Base-by-base conservation (phyloP, 768 basidiomycete species). In the Lactarius indigo region DNA sequence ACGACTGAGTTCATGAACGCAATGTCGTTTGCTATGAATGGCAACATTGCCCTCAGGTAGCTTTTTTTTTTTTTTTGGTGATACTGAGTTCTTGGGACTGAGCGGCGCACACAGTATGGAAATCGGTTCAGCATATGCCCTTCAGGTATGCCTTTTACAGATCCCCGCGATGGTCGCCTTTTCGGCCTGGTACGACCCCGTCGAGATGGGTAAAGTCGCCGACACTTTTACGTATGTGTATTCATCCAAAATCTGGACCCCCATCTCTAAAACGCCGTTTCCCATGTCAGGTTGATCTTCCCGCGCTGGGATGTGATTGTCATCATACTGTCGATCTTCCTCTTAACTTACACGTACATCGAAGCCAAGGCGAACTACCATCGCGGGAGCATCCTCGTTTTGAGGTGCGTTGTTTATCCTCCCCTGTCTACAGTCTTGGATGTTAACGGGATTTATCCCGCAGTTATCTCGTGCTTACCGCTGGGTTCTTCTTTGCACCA, bases 1-100 rank as follows among this genome's bases (percentile, higher is more conserved):
- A 97, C 96, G 4, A 98, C 97, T 2, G 97, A 99, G 77, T 98
- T 99, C 76, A 97, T 97, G 94, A 98, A 98, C 74, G 97, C 97
- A 59, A 95, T 98, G 68, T 96, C 95, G 3, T 99, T 99, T 74
- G 96, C 97, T 31, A 77, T 99, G 68, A 92, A 97, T 73, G 96
- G 90, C 7, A 98, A 98, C 75, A 99, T 99, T 69, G 94, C 97
- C 2, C 78, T 99, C 30, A 95, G 94, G 96, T 94, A 39, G 71
- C 58, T 85, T 69, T 13, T 31, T 1, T 42, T 42, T 44, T 50
- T 5, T 30, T 3, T 1, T 26, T 9, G 42, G 35, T 35, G 35
- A 3, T 44, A 1, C n/a, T 9, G n/a, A 61, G 31, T 33, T 33
- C 50, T 10, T 57, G 70, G n/a, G 26, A 26, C 35, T 41, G 42